phyloP scores from a whole-genome alignment of 306 rosid species.

The Castanea crenata region DNA sequence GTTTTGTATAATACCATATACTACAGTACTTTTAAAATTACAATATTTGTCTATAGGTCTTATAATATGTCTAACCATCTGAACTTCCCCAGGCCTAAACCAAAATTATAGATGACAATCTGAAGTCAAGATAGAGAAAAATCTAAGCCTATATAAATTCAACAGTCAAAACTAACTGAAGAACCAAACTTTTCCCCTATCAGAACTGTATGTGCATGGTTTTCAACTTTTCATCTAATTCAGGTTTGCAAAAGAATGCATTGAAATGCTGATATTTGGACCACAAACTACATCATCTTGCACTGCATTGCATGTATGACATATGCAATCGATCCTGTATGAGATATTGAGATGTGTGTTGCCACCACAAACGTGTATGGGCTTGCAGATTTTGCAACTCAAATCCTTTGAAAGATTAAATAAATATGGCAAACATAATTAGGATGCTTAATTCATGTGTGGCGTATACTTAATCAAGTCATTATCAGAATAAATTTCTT shows the following conservation, averaged over 20 bases:
- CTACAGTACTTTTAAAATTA: too few species aligned
- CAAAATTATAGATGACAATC: too few species aligned
- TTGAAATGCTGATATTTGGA: neutral
- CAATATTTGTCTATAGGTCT: too few species aligned
- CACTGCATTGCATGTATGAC: neutral
- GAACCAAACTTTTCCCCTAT: neutral
- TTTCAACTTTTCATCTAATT: neutral
- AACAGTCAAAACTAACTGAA: neutral
- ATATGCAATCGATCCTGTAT: too few species aligned
- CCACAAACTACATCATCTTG: neutral
- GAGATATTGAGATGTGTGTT: neutral
- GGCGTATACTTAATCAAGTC: slow-evolving; percentile 15
- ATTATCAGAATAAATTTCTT: slow-evolving; percentile 6
- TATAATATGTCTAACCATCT: too few species aligned
- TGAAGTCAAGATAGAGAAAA: too few species aligned
- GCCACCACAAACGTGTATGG: neutral
- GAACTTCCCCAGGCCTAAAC: too few species aligned
- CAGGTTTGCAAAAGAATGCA: neutral
- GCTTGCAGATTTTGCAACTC: neutral
- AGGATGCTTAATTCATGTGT: slow-evolving; percentile 12
- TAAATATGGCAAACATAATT: neutral
- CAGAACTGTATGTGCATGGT: neutral
- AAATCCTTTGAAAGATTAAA: too few species aligned
- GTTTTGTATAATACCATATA: too few species aligned
- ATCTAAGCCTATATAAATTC: too few species aligned